Percentiles rank a stretch among this genome's conserved stretches.
Evolutionary conservation across 805 yeast genomes (phyloP).

Genomic region (Pichia deserticola): DNA sequence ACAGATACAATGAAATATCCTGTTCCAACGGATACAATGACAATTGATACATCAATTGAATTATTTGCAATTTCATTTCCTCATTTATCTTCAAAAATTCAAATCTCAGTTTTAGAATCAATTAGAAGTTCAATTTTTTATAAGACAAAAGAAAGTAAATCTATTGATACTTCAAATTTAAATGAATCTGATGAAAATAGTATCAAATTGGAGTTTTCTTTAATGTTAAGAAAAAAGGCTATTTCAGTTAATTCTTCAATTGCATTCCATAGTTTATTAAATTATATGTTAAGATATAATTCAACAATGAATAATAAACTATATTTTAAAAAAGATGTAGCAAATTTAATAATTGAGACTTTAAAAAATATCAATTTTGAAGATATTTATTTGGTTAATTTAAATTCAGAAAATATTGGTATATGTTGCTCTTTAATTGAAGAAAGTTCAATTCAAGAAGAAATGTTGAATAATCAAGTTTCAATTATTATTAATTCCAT

Average conservation of each 20-base stretch:
- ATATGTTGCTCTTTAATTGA: constrained; percentile 22
- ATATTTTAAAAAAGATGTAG: constrained; percentile 17
- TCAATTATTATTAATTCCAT: constrained; percentile 56
- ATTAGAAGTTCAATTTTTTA: constrained; percentile 48
- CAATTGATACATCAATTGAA: constrained; percentile 75
- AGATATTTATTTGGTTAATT: constrained; percentile 16
- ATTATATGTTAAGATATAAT: constrained; percentile 21
- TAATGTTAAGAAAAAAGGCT: constrained; percentile 33
- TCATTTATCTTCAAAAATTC: constrained; percentile 65
- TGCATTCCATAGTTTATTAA: constrained; percentile 50
- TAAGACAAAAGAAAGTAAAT: constrained; percentile 26
- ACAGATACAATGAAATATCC: constrained; percentile 30
- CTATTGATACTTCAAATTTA: constrained; percentile 4
- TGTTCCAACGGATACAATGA: constrained; percentile 40
- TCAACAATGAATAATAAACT: constrained; percentile 8
- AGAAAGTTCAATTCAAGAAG: constrained; percentile 14
- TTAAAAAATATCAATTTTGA: constrained; percentile 19
- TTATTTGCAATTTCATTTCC: constrained; percentile 69
- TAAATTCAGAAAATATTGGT: constrained; percentile 30
- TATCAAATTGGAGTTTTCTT: constrained; percentile 7
- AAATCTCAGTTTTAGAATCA: constrained; percentile 80
- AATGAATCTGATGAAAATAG: constrained; percentile 9
- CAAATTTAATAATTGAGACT: constrained; percentile 22
- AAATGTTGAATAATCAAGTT: constrained; percentile 32
- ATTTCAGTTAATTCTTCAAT: constrained; percentile 54